Evolutionary conservation across 2,329 filamentous ascomycete genomes (phyloP).

Genomic region (Aspergillus sclerotialis): DNA sequence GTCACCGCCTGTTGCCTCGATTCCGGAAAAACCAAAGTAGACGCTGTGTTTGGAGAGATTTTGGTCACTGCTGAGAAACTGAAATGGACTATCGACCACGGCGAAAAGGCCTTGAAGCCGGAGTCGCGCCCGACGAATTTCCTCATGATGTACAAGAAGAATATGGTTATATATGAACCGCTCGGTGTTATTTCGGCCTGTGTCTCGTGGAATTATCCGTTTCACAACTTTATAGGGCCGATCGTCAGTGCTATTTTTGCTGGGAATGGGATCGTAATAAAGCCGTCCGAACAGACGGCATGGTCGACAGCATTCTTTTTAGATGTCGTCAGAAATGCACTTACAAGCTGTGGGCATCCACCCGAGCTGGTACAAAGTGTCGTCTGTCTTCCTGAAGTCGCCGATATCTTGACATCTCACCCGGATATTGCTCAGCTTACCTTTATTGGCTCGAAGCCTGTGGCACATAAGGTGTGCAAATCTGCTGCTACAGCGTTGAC

Average conservation of each 20-base stretch:
- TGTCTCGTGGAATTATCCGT: conserved; percentile 95
- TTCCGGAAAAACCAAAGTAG: conserved; percentile 92
- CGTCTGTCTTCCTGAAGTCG: conserved; percentile 80
- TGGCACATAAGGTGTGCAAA: conserved; percentile 81
- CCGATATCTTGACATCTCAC: conserved; percentile 76
- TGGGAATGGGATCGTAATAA: conserved; percentile 87
- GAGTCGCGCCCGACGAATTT: conserved; percentile 76
- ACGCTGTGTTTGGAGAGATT: conserved; percentile 90
- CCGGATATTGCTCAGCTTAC: conserved; percentile 80
- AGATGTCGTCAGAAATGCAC: conserved; percentile 68
- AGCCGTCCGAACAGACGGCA: conserved; percentile 90
- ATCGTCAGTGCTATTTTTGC: conserved; percentile 86
- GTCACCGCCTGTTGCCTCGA: conserved; percentile 81
- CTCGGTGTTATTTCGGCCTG: conserved; percentile 86
- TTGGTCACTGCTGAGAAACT: conserved; percentile 91
- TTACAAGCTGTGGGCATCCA: conserved; percentile 75
- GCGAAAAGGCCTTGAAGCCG: conserved; percentile 69
- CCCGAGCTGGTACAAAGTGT: conserved; percentile 76
- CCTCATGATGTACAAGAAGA: conserved; percentile 92
- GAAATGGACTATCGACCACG: conserved; percentile 87
- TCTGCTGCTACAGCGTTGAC: conserved; percentile 81
- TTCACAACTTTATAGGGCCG: conserved; percentile 90
- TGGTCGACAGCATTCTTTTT: conserved; percentile 86
- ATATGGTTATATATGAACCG: conserved; percentile 84
- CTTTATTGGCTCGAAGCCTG: conserved; percentile 84